Evolutionary conservation across 345 rosid species (phyloP).

Genomic region (Kernera saxatilis): DNA sequence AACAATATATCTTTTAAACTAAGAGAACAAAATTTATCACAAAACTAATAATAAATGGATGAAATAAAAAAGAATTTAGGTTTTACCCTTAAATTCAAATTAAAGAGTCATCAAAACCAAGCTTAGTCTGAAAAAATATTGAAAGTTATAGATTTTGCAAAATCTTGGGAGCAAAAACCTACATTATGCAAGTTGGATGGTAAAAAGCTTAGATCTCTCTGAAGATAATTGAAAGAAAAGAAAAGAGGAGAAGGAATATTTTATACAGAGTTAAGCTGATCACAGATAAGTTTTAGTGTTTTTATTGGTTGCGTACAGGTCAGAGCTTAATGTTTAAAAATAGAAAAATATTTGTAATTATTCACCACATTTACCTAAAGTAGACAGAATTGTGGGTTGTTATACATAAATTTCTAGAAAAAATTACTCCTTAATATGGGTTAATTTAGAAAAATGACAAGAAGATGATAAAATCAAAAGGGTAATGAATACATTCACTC

Average conservation of each 20-base stretch:
- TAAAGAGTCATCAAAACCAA: not conserved
- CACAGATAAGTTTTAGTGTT: constrained; percentile 19
- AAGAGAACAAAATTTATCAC: not conserved
- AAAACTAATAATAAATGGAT: not conserved
- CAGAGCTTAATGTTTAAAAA: constrained; percentile 12
- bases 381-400: constrained; percentile 2
- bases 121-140: not conserved
- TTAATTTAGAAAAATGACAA: not conserved
- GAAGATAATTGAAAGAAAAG: not conserved
- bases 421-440: not conserved
- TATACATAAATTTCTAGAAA: not conserved
- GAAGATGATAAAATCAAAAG: constrained; percentile 22
- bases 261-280: constrained; percentile 18
- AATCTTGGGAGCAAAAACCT: not conserved
- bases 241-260: not conserved
- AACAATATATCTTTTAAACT: not conserved
- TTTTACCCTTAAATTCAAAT: not conserved
- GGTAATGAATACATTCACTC: constrained; percentile 33
- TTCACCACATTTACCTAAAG: constrained; percentile 13
- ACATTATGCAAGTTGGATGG: constrained; percentile 1
- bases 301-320: constrained; percentile 26
- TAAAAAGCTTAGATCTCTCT: not conserved
- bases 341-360: not conserved
- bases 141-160: not conserved
- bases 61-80: not conserved